Conservation (phyloP, 352 stramenopile species). For the Phytophthora megakarya region DNA sequence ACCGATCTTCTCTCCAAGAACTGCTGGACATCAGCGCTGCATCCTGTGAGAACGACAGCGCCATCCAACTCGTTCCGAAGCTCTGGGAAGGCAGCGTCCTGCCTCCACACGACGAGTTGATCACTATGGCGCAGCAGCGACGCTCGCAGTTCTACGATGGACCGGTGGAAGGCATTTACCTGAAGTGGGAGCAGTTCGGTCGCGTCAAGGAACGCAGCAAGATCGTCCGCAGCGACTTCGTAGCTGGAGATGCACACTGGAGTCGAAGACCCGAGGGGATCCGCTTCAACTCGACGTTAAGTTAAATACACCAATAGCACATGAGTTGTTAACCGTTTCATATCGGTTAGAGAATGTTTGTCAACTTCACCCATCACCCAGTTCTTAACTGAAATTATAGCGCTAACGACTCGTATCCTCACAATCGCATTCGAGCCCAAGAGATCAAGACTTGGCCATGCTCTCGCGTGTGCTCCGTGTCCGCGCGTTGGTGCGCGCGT, state of each 20-base stretch:
- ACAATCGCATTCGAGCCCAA: constrained; percentile 20
- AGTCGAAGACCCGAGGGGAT: constrained; percentile 38
- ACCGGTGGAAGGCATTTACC: constrained; percentile 54
- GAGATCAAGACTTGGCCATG: constrained; percentile 5
- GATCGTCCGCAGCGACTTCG: constrained; percentile 69
- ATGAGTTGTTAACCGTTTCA: not conserved
- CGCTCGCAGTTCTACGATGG: constrained; percentile 54
- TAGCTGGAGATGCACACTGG: constrained; percentile 71
- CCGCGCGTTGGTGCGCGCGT: constrained; percentile 22
- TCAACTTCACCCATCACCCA: constrained; percentile 1
- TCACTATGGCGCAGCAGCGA: constrained; percentile 44
- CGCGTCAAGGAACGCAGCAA: constrained; percentile 59
- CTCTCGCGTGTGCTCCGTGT: constrained; percentile 24
- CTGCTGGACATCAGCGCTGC: constrained; percentile 29
- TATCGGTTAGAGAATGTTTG: constrained; percentile 4
- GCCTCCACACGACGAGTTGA: constrained; percentile 35
- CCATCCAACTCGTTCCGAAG: constrained; percentile 51
- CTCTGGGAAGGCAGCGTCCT: constrained; percentile 45
- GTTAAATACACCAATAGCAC: not conserved
- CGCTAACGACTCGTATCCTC: constrained; percentile 7
- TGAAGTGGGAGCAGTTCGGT: constrained; percentile 58
- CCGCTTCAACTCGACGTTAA: constrained; percentile 47
- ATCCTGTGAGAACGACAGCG: constrained; percentile 11
- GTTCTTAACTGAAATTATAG: not conserved
- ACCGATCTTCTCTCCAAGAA: constrained; percentile 38